Conservation (phyloP, 1,284 basidiomycete genomes). For the Crepidotus sp. region DNA sequence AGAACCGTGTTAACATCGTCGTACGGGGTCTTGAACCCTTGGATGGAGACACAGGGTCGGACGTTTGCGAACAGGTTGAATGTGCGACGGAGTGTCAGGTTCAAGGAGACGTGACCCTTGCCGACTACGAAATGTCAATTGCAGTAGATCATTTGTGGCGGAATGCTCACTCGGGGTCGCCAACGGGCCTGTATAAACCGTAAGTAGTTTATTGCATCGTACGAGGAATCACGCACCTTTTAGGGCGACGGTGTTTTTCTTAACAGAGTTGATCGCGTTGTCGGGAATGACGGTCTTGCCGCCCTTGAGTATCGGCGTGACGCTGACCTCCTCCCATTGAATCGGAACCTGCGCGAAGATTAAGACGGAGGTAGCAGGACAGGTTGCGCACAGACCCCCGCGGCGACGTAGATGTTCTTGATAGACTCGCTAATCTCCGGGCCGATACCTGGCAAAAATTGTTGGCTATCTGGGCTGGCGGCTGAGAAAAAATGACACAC, state of each 20-base stretch:
- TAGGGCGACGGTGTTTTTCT: slow-evolving; percentile 95
- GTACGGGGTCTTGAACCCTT: slow-evolving; percentile 97
- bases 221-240: slow-evolving; percentile 56
- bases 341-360: slow-evolving; percentile 69
- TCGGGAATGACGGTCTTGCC: slow-evolving; percentile 98
- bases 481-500: slow-evolving; percentile 35
- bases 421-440: slow-evolving; percentile 97
- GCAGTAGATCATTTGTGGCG: slow-evolving; percentile 3
- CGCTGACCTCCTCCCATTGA: slow-evolving; percentile 98
- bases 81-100: slow-evolving; percentile 92
- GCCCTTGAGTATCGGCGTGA: slow-evolving; percentile 87
- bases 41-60: slow-evolving; percentile 91
- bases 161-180: slow-evolving; percentile 76
- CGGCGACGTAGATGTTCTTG: slow-evolving; percentile 88
- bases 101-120: slow-evolving; percentile 98
- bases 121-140: slow-evolving; percentile 56
- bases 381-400: slow-evolving; percentile 46
- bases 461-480: slow-evolving; percentile 20
- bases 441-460: slow-evolving; percentile 75
- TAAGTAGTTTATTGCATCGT: slow-evolving; percentile 3
- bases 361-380: slow-evolving; percentile 10
- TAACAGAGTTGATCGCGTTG: slow-evolving; percentile 83
- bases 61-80: slow-evolving; percentile 99
- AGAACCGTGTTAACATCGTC: slow-evolving; percentile 97
- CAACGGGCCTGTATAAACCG: slow-evolving; percentile 57